A percentile compares a stretch with the other conserved stretches of the same genome.
Conservation (phyloP, 2,329 filamentous ascomycete genomes). For the Myriosclerotinia curreyana region DNA sequence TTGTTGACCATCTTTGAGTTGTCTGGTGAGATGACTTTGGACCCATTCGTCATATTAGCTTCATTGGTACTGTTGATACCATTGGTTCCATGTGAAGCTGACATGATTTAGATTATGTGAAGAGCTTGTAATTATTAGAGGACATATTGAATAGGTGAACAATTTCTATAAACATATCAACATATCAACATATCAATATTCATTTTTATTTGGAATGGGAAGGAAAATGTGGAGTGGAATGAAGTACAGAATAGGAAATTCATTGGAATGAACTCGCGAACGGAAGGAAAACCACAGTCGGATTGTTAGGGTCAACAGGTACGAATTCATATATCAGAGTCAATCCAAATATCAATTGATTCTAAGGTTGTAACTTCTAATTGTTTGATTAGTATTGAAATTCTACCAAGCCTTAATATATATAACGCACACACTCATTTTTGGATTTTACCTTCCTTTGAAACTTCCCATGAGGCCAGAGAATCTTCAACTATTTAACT, state of each 20-base stretch:
- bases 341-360: no score
- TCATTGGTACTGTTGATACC: neutral
- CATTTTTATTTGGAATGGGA: constrained; percentile 2
- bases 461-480: no score
- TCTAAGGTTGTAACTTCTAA: no score
- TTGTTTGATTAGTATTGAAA: no score
- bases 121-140: neutral
- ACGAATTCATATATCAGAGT: no score
- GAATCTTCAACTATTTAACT: no score
- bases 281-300: no score
- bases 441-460: no score
- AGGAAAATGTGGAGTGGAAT: constrained; percentile 19
- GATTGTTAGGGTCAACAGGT: no score
- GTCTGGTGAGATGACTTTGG: neutral
- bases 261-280: neutral
- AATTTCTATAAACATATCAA: neutral
- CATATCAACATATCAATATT: constrained; percentile 12
- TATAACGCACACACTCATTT: no score
- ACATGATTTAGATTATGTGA: constrained; percentile 7
- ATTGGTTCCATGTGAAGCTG: neutral
- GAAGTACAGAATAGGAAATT: constrained; percentile 13
- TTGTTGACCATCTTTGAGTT: neutral
- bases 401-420: no score
- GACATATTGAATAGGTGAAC: neutral
- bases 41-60: neutral